Evolutionary conservation across 352 stramenopile species (phyloP), one percentile per base, ranked within the genome.

Genomic region (Phytophthora constricta): DNA sequence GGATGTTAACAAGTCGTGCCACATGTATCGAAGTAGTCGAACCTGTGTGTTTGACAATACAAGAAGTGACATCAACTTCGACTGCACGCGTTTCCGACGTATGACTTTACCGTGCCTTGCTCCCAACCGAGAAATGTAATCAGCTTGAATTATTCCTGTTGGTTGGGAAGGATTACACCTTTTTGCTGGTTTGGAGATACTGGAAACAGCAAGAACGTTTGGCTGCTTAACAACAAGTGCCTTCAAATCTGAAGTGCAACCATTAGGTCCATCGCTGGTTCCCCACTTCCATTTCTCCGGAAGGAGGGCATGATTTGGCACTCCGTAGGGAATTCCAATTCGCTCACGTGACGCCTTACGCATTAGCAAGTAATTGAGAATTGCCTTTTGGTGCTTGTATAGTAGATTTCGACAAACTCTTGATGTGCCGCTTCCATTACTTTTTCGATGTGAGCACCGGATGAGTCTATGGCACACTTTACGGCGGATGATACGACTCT

Each of bases 361-460:
- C 16, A 91, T 55, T 2, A 95, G 55, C 5, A 93, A 23, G 57
- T 93, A 95, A 47, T 95, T 86, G 5, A 95, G 27, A 47, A 93
- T 85, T 4, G 85, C 76, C 60, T 92, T 93, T 90, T 93, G 26
- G 83, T 64, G 43, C 87, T 93, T 3, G 70, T 31, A 54, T 85
- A 82, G 47, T 92, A 95, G 33, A 82, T 91, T 22, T 60, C 55
- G 8, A 84, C 39, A 45, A 89, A 90, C 45, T 90, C 82, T 37
- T 72, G 33, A 7, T 80, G 80, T 1, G 72, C 68, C 4, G 39
- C 54, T 34, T 72, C 62, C 43, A 92, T 46, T 14, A 92, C 72
- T 14, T 37, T 28, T 25, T 79, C 61, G 47, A 92, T 84, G 19
- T 76, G 69, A 5, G 62, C 62, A 41, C 56, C 74, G 13, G 72